Evolutionary conservation across 139 green algal species (phyloP), one percentile per base, ranked within the genome.

Genomic region (Asterochloris erici): DNA sequence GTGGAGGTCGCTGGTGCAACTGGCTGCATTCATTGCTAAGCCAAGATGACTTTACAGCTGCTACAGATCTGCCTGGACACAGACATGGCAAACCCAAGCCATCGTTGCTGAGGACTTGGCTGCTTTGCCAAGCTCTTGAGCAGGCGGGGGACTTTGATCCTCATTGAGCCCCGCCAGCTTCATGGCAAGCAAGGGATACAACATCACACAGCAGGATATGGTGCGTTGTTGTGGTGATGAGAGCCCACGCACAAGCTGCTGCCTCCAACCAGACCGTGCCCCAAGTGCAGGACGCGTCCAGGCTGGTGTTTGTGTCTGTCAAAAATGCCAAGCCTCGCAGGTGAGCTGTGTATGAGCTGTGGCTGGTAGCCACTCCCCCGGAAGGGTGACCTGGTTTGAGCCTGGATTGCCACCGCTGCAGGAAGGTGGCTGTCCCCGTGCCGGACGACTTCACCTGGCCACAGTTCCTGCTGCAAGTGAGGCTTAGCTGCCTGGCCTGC

Each of bases 371-470:
- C 12, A 26, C 23, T 21, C 14, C 23, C 6, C 28, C 23, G 17
- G 26, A 64, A 54, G 6, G 38, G 38, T 54, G 38, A 10, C n/a
- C 29, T 6, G 11, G 23, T n/a, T 0, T 66, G 10, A 27, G 17
- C 19, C 14, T 21, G 10, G 11, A 82, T 28, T 14, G 16, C 26
- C 63, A 74, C 15, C 63, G 66, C 61, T 84, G 85, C 88, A 94
- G 91, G 84, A 97, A 97, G 62, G 92, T 97, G 23, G 93, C 93
- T 13, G 89, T 97, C 1, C 93, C 93, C 12, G 90, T 97, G 13
- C 91, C 91, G 1, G 93, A 97, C 77, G 84, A 83, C 19, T 90
- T 85, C 73, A 92, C 83, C 21, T 97, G 91, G 93, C 87, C 92
- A 11, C 78, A 93, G 26, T 97, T 97, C 81, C 75, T 92, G 16